A percentile compares a stretch with the other conserved stretches of the same genome.
Conservation (phyloP, 2,329 filamentous ascomycete species). For the Fusarium musae region DNA sequence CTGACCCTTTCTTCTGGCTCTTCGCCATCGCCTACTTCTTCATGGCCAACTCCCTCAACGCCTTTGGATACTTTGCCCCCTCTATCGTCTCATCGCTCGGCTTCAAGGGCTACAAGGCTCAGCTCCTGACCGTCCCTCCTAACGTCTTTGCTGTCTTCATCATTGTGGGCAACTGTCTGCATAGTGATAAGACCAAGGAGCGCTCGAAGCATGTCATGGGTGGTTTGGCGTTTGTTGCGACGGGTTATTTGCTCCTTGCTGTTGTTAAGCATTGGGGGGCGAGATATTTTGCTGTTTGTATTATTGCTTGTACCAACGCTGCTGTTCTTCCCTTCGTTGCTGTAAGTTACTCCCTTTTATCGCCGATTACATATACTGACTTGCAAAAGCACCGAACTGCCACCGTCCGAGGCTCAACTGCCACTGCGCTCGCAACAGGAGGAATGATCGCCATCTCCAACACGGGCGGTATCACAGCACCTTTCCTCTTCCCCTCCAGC, state of each 20-base stretch:
- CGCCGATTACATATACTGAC: background rate
- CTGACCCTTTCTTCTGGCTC: slow-evolving; percentile 50
- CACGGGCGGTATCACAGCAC: slow-evolving; percentile 49
- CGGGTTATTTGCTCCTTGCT: slow-evolving; percentile 46
- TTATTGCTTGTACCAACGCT: slow-evolving; percentile 50
- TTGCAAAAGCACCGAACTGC: slow-evolving; percentile 46
- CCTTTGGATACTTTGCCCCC: slow-evolving; percentile 50
- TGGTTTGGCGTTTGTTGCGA: slow-evolving; percentile 44
- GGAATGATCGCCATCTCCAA: slow-evolving; percentile 52
- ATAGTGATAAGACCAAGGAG: slow-evolving; percentile 48
- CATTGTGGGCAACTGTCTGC: slow-evolving; percentile 47
- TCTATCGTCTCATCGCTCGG: slow-evolving; percentile 51
- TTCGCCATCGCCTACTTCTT: slow-evolving; percentile 47
- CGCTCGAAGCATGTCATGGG: slow-evolving; percentile 48
- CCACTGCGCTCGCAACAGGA: slow-evolving; percentile 48
- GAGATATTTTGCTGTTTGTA: slow-evolving; percentile 47
- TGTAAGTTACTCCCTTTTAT: slow-evolving; percentile 28
- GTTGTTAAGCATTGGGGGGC: slow-evolving; percentile 46
- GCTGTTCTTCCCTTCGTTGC: slow-evolving; percentile 49
- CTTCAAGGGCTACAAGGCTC: slow-evolving; percentile 48
- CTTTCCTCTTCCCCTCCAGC: slow-evolving; percentile 48
- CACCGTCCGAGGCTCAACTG: slow-evolving; percentile 48
- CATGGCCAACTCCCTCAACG: slow-evolving; percentile 51
- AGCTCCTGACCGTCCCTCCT: slow-evolving; percentile 51
- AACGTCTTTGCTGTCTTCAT: slow-evolving; percentile 52